Evolutionary conservation across 1,284 basidiomycete species (phyloP), one percentile per base, ranked within the genome.

Genomic region (Phaffia rhodozyma): DNA sequence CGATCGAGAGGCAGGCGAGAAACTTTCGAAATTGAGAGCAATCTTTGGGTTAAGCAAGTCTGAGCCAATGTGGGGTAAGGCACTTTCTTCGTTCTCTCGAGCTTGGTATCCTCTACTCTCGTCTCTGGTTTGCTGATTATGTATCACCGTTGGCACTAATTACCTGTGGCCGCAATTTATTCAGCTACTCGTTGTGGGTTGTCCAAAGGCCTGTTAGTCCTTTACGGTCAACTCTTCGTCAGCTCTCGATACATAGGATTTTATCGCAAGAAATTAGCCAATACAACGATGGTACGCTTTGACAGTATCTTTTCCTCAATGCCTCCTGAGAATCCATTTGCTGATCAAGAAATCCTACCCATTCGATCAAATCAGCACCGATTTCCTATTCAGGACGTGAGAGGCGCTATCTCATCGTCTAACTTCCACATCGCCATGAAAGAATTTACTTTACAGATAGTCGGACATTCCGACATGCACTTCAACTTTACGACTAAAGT

Each of bases 401-500:
- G 78, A 59, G 71, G 73, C 11, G 80, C 79, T 0, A 23, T 4
- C 30, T 11, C 30, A 63, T 74, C 76, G 23, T 69, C 71, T 6
- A 67, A 76, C 4, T 67, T 75, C 29, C 71, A 75, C 38, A 68
- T 77, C 25, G 75, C 74, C n/a, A 72, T 76, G n/a, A 74, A 80
- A 67, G 80, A 79, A 7, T 68, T 85, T 58, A 70, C 75, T 9
- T 68, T 86, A 13, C 75, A 79, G 59, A 73, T 84, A 16, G 75
- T 79, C 49, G 82, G 81, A 16, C 79, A 80, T 51, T 68, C 73
- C 4, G 79, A 81, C 64, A 67, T 84, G 38, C 74, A 73, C 29
- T 79, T 86, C 66, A 77, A 80, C 48, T 84, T 86, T 71, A 76
- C 75, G 68, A 75, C 73, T 11, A 69, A 71, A 27, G 70, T 74